Evolutionary conservation across 1,139 yeast species (phyloP).

Genomic region (Blastobotrys buckinghamii): DNA sequence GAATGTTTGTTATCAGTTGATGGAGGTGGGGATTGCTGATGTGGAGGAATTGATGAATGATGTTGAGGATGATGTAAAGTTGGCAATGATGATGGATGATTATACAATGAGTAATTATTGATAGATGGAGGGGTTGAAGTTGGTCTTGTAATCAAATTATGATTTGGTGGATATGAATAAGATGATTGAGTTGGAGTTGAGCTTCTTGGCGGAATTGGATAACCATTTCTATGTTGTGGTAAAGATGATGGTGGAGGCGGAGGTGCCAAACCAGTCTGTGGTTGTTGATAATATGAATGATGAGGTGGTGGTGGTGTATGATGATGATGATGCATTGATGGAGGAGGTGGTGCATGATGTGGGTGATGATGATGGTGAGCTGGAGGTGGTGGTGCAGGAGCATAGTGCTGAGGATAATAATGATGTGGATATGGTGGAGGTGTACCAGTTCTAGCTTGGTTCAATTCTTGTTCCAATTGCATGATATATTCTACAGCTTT

Average conservation of each 20-base stretch:
- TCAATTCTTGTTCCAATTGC: conserved; percentile 32
- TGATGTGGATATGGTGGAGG: conserved; percentile 8
- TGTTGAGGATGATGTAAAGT: neutral
- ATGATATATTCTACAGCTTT: conserved; percentile 39
- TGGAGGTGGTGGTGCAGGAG: neutral
- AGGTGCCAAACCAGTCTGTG: neutral
- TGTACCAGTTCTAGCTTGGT: conserved; percentile 8
- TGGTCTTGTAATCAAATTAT: conserved; percentile 18
- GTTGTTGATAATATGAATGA: neutral
- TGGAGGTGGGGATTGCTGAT: neutral
- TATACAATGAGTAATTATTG: conserved; percentile 9
- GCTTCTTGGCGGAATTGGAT: conserved; percentile 3
- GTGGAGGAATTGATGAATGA: neutral
- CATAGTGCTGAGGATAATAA: conserved; percentile 12
- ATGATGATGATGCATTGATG: neutral
- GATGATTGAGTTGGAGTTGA: conserved; percentile 5
- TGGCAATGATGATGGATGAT: neutral
- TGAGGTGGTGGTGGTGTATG: neutral
- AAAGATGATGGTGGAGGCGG: neutral
- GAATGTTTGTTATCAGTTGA: neutral
- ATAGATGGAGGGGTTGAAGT: conserved; percentile 21
- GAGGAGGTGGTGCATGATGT: conserved; percentile 4
- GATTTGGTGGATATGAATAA: neutral
- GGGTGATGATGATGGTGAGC: conserved; percentile 2
- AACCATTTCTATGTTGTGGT: neutral